A percentile compares a stretch with the other conserved stretches of the same genome.
Evolutionary conservation across 768 basidiomycete species (phyloP).

Genomic region (Porphyrellus cyaneotinctus): DNA sequence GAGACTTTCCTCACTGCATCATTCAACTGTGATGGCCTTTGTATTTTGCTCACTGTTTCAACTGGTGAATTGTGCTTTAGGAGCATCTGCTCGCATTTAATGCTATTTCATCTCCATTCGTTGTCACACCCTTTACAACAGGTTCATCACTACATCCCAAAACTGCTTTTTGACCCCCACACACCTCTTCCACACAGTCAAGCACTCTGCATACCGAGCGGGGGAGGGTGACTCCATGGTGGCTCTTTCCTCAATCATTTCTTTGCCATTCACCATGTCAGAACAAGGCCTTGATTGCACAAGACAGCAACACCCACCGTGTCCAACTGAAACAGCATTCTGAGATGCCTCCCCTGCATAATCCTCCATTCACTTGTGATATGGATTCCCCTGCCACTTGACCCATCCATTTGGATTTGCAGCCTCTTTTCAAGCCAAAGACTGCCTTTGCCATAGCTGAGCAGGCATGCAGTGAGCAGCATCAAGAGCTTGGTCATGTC

Average conservation of each 20-base stretch:
- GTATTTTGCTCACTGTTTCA: too few relatives aligned
- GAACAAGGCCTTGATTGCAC: too few relatives aligned
- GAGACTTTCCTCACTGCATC: too few relatives aligned
- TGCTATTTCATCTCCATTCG: too few relatives aligned
- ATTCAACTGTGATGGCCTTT: too few relatives aligned
- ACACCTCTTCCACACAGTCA: slow-evolving; percentile 69
- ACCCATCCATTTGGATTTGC: slow-evolving; percentile 46
- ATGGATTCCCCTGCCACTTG: slow-evolving; percentile 63
- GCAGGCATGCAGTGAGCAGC: slow-evolving; percentile 77
- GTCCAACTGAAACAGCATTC: slow-evolving; percentile 62
- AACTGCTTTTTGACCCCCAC: slow-evolving; percentile 77
- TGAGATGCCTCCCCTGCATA: slow-evolving; percentile 74
- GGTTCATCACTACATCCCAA: slow-evolving; percentile 70
- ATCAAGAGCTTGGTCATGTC: slow-evolving; percentile 71
- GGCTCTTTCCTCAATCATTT: slow-evolving; percentile 67
- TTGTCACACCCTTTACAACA: background rate
- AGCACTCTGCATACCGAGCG: slow-evolving; percentile 59
- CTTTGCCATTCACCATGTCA: slow-evolving; percentile 34
- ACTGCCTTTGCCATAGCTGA: slow-evolving; percentile 93
- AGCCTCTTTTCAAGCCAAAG: slow-evolving; percentile 69
- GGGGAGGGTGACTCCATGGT: slow-evolving; percentile 60
- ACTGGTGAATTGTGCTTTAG: too few relatives aligned
- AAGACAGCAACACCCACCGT: slow-evolving; percentile 49
- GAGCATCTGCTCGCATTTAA: too few relatives aligned
- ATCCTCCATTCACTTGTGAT: slow-evolving; percentile 72